Evolutionary conservation across 106 monocot genomes (phyloP).

Genomic region (Phalaenopsis equestris): DNA sequence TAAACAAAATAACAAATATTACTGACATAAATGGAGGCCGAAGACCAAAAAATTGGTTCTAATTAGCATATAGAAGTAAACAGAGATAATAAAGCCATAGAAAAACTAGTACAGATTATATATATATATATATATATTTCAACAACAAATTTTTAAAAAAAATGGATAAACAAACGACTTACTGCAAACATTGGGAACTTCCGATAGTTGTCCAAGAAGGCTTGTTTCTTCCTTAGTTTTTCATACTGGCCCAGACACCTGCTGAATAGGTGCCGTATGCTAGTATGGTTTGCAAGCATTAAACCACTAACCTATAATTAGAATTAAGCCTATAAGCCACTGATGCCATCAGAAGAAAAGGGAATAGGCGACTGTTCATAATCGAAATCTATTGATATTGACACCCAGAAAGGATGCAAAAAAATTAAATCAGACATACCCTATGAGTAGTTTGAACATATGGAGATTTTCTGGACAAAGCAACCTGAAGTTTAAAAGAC

Average conservation of each 20-base stretch:
- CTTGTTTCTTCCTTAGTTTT: conserved; percentile 87
- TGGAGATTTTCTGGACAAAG: conserved; percentile 95
- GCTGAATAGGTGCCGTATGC: conserved; percentile 90
- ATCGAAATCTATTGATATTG: neutral
- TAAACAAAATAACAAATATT: neutral
- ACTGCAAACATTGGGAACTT: conserved; percentile 99
- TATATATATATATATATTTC: neutral
- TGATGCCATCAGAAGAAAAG: neutral
- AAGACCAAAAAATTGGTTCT: neutral
- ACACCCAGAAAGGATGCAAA: neutral
- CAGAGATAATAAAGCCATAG: neutral
- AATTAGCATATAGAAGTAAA: neutral
- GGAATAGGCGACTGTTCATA: neutral
- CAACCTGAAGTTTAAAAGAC: conserved; percentile 52
- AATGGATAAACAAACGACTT: conserved; percentile 9
- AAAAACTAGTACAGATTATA: neutral
- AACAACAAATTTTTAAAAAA: neutral
- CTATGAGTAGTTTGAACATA: conserved; percentile 97
- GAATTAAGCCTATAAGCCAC: neutral
- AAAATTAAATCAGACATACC: conserved; percentile 28
- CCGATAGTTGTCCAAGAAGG: conserved; percentile 87
- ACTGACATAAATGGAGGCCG: neutral
- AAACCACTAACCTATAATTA: conserved; percentile 76
- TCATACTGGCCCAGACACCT: conserved; percentile 89
- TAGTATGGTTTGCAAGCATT: conserved; percentile 99